Evolutionary conservation across 768 basidiomycete species (phyloP), one percentile per base, ranked within the genome.

Genomic region (Leccinum disarticulatum): DNA sequence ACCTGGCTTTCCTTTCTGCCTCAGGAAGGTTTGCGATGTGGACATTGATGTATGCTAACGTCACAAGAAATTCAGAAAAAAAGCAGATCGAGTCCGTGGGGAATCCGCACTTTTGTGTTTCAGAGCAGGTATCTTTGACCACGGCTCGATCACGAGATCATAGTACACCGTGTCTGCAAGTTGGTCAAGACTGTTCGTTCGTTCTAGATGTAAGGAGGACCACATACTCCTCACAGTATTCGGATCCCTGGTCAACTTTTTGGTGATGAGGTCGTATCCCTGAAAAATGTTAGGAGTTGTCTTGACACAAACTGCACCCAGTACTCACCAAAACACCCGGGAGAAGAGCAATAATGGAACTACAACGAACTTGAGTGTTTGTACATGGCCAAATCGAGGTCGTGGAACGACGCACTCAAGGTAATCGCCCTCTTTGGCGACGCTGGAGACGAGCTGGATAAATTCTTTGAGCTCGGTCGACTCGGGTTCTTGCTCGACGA

Each of bases 251-350:
- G 35, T 6, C 38, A 60, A n/a, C 31, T 3, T 15, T 6, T 15
- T 50, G 19, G 49, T 50, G 13, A 59, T 59, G 6, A 5, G 2
- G 25, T 52, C 1, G 31, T 60, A 60, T 52, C 57, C 59, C 59
- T 60, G 48, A 35, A 28, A 46, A 1, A 19, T 17, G 31, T 60
- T 3, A 2, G 31, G 6, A 33, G 7, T 11, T 19, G 9, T 22
- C 17, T 35, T n/a, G 14, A 27, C 1, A 28, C 8, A 33, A 35
- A 46, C 17, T 1, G 9, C 5, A 28, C 22, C 14, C n/a, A 6
- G 4, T 4, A 46, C 59, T 43, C 27, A 60, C 59, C 57, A 60
- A 27, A 41, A 60, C 59, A 2, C 59, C 58, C 28, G 59, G 59
- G 6, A 52, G 19, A 27, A 60, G 41, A 17, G 51, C n/a, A 17